A percentile compares a stretch with the other conserved stretches of the same genome.
phyloP scores from a whole-genome alignment of 371 early-diverging fungal species.

The Lichtheimia ramosa region DNA sequence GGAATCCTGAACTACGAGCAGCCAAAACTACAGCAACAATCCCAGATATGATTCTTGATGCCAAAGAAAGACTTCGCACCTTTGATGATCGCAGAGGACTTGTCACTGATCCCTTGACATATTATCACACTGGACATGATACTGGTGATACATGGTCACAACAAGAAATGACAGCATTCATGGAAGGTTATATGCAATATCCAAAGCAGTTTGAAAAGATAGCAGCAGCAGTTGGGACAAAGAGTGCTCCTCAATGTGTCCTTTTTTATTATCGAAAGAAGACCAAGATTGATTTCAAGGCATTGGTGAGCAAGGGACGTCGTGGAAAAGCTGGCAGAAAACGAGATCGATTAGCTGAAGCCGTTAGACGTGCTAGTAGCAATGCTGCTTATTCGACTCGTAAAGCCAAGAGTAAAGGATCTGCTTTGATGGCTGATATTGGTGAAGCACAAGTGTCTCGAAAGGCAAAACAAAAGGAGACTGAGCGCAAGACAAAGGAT shows the following conservation, averaged over 20 bases:
- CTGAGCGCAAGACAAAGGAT: constrained; percentile 40
- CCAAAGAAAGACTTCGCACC: constrained; percentile 54
- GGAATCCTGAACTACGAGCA: constrained; percentile 76
- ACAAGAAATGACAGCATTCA: constrained; percentile 79
- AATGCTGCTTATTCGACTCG: constrained; percentile 23
- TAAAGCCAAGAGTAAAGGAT: constrained; percentile 62
- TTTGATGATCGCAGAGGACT: constrained; percentile 66
- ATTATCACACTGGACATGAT: constrained; percentile 63
- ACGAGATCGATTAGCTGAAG: constrained; percentile 43
- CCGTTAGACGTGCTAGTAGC: constrained; percentile 43
- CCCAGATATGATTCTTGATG: constrained; percentile 75
- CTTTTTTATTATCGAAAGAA: constrained; percentile 92
- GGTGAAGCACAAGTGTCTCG: constrained; percentile 58
- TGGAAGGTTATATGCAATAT: constrained; percentile 71
- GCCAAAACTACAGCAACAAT: constrained; percentile 77
- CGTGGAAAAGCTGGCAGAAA: constrained; percentile 46
- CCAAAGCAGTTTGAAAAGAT: constrained; percentile 94
- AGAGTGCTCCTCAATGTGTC: constrained; percentile 85
- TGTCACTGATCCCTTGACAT: constrained; percentile 58
- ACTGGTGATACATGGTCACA: constrained; percentile 78
- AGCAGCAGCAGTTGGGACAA: constrained; percentile 68
- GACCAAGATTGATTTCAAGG: constrained; percentile 83
- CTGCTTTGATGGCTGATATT: constrained; percentile 64
- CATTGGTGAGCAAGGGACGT: constrained; percentile 55
- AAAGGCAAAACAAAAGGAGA: constrained; percentile 50